Base-by-base conservation (phyloP, 2,329 filamentous ascomycete species). In the Didymella lethalis region DNA sequence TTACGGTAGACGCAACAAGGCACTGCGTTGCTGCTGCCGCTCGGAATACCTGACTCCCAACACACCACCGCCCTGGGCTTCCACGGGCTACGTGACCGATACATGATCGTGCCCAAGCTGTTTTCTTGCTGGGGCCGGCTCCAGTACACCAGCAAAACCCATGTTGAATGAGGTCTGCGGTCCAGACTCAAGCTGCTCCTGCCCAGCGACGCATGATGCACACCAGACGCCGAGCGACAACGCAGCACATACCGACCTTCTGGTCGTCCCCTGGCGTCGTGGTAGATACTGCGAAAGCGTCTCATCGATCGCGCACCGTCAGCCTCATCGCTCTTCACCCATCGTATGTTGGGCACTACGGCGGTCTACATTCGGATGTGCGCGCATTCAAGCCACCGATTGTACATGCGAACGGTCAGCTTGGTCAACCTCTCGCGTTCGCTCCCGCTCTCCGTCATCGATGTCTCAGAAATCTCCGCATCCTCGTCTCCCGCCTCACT, bases 401-500 rank as follows among this genome's bases (percentile, higher is more conserved):
- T 59, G 51, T 62, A 60, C 34, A 63, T 61, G 62, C 64, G 63
- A 73, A 70, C 65, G 61, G 67, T 70, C 59, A 67, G 60, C 64
- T 62, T 64, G 62, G 64, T 26, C 50, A 23, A 41, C 55, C 50
- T 64, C 62, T 58, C 40, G 43, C 54, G 40, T 50, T 64, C 61
- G 47, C 50, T 58, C 49, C 49, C 56, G 45, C 36, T 25, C 28
- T 12, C 56, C 56, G 40, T 50, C 40, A 46, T 45, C 50, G 3
- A 7, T 54, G 49, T 58, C 56, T 58, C 45, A 54, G 25, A 46
- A 23, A 4, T 36, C 31, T 50, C 26, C 49, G 49, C 56, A 54
- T 41, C 50, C 57, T 55, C 49, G 29, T 50, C 57, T 52, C 60
- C 63, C 72, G 76, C 76, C 75, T 78, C 75, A 77, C 71, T 73